phyloP scores from a whole-genome alignment of 139 green algal species.

The Limnomonas spitsbergensis region DNA sequence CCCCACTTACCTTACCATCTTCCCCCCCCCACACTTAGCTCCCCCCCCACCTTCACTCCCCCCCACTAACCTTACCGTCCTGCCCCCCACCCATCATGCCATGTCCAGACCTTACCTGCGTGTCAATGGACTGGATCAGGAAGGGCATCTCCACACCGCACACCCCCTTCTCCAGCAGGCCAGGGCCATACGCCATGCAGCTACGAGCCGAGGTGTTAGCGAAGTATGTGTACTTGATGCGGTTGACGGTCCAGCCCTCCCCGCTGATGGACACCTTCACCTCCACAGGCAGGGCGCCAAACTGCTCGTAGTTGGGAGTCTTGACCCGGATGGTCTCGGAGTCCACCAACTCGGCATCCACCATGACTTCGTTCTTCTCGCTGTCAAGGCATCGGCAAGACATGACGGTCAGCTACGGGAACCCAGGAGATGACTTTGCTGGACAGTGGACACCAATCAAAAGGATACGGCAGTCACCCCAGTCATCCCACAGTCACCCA shows the following conservation, averaged over 20 bases:
- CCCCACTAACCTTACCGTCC: too few species aligned
- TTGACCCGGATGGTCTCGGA: slow-evolving; percentile 58
- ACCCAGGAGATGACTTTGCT: too few species aligned
- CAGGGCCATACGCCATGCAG: slow-evolving; percentile 78
- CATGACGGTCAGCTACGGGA: not conserved
- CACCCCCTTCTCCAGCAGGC: slow-evolving; percentile 56
- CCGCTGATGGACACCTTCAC: slow-evolving; percentile 68
- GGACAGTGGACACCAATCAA: too few species aligned
- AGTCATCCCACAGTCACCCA: too few species aligned
- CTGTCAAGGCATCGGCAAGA: too few species aligned
- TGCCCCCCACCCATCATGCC: too few species aligned
- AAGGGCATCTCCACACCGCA: slow-evolving; percentile 77
- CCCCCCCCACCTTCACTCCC: too few species aligned
- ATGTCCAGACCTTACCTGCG: slow-evolving; percentile 44
- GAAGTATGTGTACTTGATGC: slow-evolving; percentile 78
- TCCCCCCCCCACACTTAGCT: too few species aligned
- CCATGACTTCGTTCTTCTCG: slow-evolving; percentile 64
- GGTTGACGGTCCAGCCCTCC: slow-evolving; percentile 87
- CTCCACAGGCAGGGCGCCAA: slow-evolving; percentile 70
- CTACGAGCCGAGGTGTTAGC: slow-evolving; percentile 79
- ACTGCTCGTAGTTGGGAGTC: slow-evolving; percentile 80
- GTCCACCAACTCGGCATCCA: slow-evolving; percentile 68
- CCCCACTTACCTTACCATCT: too few species aligned
- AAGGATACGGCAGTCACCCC: too few species aligned
- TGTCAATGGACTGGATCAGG: slow-evolving; percentile 62